phyloP scores from a whole-genome alignment of 129 eudicot genomes.

The Chrysanthemum seticuspe region DNA sequence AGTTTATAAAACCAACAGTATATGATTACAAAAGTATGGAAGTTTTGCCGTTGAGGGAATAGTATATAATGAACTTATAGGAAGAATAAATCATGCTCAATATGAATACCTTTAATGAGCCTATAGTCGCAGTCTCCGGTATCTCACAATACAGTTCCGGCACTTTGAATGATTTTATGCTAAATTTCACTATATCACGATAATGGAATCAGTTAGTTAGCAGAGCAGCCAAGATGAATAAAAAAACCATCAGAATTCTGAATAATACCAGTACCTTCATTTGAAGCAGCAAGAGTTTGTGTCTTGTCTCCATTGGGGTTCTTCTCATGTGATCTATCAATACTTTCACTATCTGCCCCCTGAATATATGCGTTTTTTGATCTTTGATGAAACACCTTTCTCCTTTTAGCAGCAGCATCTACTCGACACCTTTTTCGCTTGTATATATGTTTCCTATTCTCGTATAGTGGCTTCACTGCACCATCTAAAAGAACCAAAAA shows the following conservation, averaged over 20 bases:
- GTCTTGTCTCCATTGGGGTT: too few relatives aligned
- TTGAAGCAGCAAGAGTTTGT: constrained; percentile 12
- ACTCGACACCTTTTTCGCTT: constrained; percentile 44
- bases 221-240: too few relatives aligned
- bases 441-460: constrained; percentile 41
- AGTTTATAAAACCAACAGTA: background rate
- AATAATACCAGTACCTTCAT: constrained; percentile 43
- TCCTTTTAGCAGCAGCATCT: constrained; percentile 45
- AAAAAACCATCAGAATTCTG: background rate
- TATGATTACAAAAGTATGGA: background rate
- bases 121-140: constrained; percentile 76
- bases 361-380: background rate
- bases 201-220: background rate
- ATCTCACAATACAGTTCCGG: constrained; percentile 84
- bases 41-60: background rate
- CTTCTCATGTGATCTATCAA: too few relatives aligned
- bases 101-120: constrained; percentile 68
- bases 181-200: constrained; percentile 55
- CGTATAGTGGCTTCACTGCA: constrained; percentile 36
- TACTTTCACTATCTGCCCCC: too few relatives aligned
- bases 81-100: background rate
- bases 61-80: background rate
- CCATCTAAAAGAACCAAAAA: constrained; percentile 30
- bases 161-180: constrained; percentile 81
- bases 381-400: constrained; percentile 45